phyloP scores from a whole-genome alignment of 2,329 filamentous ascomycete species.

The Penicillium sp. region DNA sequence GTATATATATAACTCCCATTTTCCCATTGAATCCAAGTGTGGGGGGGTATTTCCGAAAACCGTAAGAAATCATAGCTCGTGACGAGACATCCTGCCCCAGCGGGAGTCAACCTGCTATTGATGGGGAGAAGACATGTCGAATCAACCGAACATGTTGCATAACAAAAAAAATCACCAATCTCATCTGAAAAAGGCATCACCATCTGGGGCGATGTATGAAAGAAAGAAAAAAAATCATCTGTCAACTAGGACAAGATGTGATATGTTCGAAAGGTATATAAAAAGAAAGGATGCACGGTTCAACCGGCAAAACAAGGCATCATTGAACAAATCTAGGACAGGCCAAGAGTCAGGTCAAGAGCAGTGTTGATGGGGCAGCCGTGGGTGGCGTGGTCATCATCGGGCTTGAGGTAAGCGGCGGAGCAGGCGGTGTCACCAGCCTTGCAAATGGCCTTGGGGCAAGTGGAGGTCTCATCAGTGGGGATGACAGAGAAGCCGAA shows the following conservation, averaged over 20 bases:
- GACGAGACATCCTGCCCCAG: constrained; percentile 8
- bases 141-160: constrained; percentile 9
- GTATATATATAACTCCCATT: constrained; percentile 1
- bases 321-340: constrained; percentile 10
- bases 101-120: constrained; percentile 1
- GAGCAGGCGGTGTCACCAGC: constrained; percentile 37
- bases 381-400: constrained; percentile 43
- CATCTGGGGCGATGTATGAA: background rate
- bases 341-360: constrained; percentile 36
- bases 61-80: constrained; percentile 10
- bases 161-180: constrained; percentile 9
- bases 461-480: constrained; percentile 26
- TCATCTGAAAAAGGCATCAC: constrained; percentile 2
- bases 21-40: background rate
- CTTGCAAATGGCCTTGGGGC: constrained; percentile 35
- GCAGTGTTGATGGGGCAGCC: constrained; percentile 37
- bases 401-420: constrained; percentile 40
- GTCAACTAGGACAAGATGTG: constrained; percentile 1
- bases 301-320: constrained; percentile 19
- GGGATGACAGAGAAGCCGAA: constrained; percentile 37
- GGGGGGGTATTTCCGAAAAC: constrained; percentile 1
- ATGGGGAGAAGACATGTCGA: constrained; percentile 8
- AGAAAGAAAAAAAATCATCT: background rate
- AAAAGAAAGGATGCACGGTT: constrained; percentile 23
- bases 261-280: background rate